Base-by-base conservation (phyloP, 2,329 filamentous ascomycete species). In the Dothidotthia symphoricarpi region DNA sequence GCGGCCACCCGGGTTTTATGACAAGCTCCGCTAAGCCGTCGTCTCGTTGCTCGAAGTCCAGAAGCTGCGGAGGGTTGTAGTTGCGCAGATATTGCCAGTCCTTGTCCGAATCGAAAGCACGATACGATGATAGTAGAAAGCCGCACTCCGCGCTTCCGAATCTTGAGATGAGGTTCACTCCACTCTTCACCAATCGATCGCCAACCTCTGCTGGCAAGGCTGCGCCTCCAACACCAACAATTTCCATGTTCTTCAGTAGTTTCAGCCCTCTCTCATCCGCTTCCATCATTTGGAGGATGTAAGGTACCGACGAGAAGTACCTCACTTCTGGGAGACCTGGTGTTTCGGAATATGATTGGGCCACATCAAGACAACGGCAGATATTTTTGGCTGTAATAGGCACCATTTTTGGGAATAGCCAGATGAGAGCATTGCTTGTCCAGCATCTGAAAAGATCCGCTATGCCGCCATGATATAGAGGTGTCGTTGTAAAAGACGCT, bases 261-360 rank as follows among this genome's bases (percentile, higher is more conserved):
- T 83, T 74, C 2, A 97, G 76, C 34, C 86, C 89, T 68, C 93
- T 86, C 68, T 95, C 88, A 54, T 88, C 94, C 9, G 89, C 83
- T 55, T 84, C 78, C 86, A 98, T 95, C 51, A 97, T 78, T 31
- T 88, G 88, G 61, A 86, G 77, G 24, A 97, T 89, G 60, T 91
- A 97, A 6, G 86, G 87, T 0, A 85, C 81, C 0, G 75, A 80
- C 0, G 80, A 79, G 49, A 85, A 83, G 47, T 82, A 83, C 27
- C 65, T 70, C 3, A 81, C 66, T 15, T 52, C 45, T 0, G 67
- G 62, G 4, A 48, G 34, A n/a, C 44, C 38, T 32, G 36, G 41
- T n/a, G 34, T 36, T n/a, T 36, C 10, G 36, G 55, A 19, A 28
- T 49, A 28, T 11, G 28, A 50, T 40, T 22, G 53, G 3, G 74